phyloP scores from a whole-genome alignment of 208 protist species.

The Porcisia deanei region DNA sequence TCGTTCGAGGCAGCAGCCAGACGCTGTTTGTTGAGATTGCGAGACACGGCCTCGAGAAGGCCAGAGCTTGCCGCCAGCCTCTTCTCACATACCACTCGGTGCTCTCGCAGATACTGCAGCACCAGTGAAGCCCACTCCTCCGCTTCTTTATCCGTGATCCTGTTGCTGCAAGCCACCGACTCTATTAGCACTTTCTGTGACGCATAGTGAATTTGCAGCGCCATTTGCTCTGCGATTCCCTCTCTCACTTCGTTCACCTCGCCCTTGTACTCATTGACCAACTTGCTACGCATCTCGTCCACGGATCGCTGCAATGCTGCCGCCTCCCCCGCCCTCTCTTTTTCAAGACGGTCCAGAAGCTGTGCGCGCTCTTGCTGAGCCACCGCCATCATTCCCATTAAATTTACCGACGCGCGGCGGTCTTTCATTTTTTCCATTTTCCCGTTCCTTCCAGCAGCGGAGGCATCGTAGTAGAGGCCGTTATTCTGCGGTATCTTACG shows the following conservation, averaged over 20 bases:
- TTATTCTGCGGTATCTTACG: conserved; percentile 45
- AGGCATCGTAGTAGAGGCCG: conserved; percentile 65
- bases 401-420: conserved; percentile 38
- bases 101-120: conserved; percentile 38
- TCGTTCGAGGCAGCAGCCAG: conserved; percentile 27
- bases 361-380: conserved; percentile 58
- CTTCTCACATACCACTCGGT: conserved; percentile 32
- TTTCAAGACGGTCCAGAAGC: conserved; percentile 35
- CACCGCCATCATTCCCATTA: conserved; percentile 39
- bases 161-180: conserved; percentile 36
- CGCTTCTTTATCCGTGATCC: conserved; percentile 54
- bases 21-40: conserved; percentile 49
- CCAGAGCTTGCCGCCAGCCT: conserved; percentile 29
- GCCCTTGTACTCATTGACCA: conserved; percentile 35
- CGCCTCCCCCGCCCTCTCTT: conserved; percentile 44
- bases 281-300: conserved; percentile 41
- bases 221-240: conserved; percentile 32
- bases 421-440: conserved; percentile 44
- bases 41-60: conserved; percentile 45
- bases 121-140: conserved; percentile 43
- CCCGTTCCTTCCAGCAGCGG: conserved; percentile 29
- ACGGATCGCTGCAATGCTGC: conserved; percentile 23
- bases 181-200: conserved; percentile 41
- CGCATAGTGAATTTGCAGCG: conserved; percentile 21
- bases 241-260: conserved; percentile 49